Percentiles rank a stretch among this genome's conserved stretches.
Evolutionary conservation across 163 green algal genomes (phyloP).

Genomic region (Chlamydomonas reinhardtii): DNA sequence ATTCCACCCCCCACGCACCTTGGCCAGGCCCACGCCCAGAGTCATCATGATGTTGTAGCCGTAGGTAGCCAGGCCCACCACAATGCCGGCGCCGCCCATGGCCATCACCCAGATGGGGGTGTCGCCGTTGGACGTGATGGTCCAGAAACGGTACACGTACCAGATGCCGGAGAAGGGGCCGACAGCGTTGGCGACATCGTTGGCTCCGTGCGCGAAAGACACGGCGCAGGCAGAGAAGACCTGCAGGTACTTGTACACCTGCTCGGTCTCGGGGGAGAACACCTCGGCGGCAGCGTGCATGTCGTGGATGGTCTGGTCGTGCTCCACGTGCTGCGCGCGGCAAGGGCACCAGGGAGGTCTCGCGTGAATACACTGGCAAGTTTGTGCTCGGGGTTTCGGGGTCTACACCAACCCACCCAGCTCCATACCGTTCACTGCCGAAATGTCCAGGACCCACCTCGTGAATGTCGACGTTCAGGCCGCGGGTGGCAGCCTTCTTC

Average conservation of each 20-base stretch:
- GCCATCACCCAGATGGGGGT: conserved; percentile 56
- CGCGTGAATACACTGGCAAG: no score
- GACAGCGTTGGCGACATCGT: conserved; percentile 47
- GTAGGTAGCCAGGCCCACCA: conserved; percentile 71
- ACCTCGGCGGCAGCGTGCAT: conserved; percentile 65
- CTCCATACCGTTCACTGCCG: no score
- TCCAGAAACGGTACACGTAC: conserved; percentile 47
- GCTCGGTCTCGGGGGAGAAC: conserved; percentile 66
- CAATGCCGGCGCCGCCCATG: conserved; percentile 62
- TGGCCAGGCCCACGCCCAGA: conserved; percentile 70
- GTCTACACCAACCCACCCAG: no score
- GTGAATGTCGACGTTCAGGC: conserved; percentile 59
- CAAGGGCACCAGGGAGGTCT: no score
- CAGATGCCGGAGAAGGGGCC: conserved; percentile 16
- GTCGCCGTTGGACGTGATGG: conserved; percentile 42
- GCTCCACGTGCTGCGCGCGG: conserved; percentile 37
- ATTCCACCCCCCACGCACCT: background rate
- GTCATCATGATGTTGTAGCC: conserved; percentile 67
- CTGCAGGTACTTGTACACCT: conserved; percentile 74
- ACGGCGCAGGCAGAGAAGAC: conserved; percentile 49
- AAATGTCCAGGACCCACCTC: background rate
- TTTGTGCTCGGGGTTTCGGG: no score
- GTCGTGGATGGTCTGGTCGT: conserved; percentile 53
- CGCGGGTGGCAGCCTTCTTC: conserved; percentile 20
- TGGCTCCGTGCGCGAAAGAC: conserved; percentile 1